Percentiles rank a stretch among this genome's conserved stretches.
Evolutionary conservation across 2,329 filamentous ascomycete genomes (phyloP).

Genomic region (Fonsecaea multimorphosa): DNA sequence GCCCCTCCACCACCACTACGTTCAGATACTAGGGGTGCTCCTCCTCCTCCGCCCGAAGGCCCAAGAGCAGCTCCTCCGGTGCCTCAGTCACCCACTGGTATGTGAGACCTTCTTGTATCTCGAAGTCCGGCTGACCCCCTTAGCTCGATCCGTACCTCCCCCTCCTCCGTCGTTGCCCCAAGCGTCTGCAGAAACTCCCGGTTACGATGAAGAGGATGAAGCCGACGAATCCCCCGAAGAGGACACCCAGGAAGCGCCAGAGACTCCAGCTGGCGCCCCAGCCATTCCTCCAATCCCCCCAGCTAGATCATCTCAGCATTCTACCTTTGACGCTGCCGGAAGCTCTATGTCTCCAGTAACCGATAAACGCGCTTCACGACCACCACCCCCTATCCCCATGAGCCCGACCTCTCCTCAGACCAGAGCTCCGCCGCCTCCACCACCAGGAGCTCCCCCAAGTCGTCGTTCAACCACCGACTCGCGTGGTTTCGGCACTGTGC

Average conservation of each 20-base stretch:
- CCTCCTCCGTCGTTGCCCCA: constrained; percentile 1
- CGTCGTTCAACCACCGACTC: constrained; percentile 67
- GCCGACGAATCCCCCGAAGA: constrained; percentile 4
- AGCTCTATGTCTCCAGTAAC: constrained; percentile 42
- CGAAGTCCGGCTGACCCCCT: constrained; percentile 13
- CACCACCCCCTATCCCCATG: constrained; percentile 48
- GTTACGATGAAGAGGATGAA: constrained; percentile 28
- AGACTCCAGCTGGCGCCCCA: constrained; percentile 45
- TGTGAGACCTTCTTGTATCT: neutral
- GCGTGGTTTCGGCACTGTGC: constrained; percentile 43
- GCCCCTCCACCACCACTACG: constrained; percentile 52
- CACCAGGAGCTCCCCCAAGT: constrained; percentile 57
- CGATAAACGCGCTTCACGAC: constrained; percentile 52
- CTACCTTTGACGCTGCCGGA: constrained; percentile 38
- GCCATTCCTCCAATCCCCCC: constrained; percentile 48
- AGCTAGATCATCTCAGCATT: constrained; percentile 16
- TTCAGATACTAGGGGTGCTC: constrained; percentile 51
- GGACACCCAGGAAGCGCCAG: constrained; percentile 35
- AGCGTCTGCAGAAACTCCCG: constrained; percentile 10
- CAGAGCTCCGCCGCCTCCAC: constrained; percentile 69
- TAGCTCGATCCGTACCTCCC: constrained; percentile 25
- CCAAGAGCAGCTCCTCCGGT: constrained; percentile 21
- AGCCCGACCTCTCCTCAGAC: constrained; percentile 50
- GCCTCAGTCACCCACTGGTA: constrained; percentile 35
- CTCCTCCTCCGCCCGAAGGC: constrained; percentile 47